Evolutionary conservation across 352 stramenopile genomes (phyloP), one percentile per base, ranked within the genome.

Genomic region (Chrysophaeum taylorii): DNA sequence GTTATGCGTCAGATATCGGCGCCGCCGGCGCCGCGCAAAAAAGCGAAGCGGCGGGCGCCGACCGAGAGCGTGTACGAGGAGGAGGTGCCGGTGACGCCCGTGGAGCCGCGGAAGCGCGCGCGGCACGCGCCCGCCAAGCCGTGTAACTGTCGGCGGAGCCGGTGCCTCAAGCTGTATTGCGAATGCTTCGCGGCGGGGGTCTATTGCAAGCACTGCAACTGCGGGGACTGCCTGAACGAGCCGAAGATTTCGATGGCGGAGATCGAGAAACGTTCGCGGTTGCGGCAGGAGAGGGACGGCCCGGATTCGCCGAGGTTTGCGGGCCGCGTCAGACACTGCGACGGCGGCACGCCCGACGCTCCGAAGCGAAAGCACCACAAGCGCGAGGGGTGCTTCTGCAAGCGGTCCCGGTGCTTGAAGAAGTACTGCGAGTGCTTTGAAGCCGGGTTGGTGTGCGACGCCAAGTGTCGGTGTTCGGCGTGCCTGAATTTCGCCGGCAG

Each of bases 371-470:
- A 75, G 66, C 70, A 74, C 71, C 35, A 75, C 5, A 9, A 63
- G 52, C 75, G 76, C 52, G 62, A 72, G 23, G 89, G 91, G 16
- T 98, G 94, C 73, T 89, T 89, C 72, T 98, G 94, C 83, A 97
- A 97, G 72, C 96, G 96, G 74, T 96, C 88, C 67, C 89, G 89
- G 70, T 98, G 94, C 84, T 79, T 97, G 29, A 98, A 98, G 77
- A 98, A 98, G 71, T 98, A 98, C 81, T 98, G 94, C 81, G 92
- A 98, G 78, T 98, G 94, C 78, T 98, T 94, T 79, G 87, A 95
- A 73, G 92, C 91, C 68, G 86, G 84, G 45, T 80, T 93, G 31
- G 77, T 81, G 31, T 96, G 94, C 76, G 81, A 48, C 42, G 23
- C 82, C 12, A 82, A 91, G 70, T 96, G 90, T 75, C 87, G 88